Evolutionary conservation across 306 rosid genomes (phyloP).

Genomic region (Begonia masoniana): DNA sequence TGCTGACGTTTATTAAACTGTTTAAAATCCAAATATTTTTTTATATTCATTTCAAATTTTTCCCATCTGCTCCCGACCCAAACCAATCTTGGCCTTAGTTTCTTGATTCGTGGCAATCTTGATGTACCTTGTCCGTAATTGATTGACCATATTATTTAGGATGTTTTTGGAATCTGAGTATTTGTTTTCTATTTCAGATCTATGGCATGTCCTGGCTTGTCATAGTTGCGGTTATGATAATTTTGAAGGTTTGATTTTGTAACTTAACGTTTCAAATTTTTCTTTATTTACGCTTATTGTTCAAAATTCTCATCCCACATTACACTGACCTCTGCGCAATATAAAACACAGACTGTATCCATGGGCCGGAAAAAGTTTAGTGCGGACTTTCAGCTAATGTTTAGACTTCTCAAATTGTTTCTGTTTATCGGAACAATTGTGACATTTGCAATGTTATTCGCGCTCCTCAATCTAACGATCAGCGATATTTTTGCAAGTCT

Average conservation of each 20-base stretch:
- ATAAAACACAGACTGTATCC: constrained; percentile 71
- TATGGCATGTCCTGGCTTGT: constrained; percentile 94
- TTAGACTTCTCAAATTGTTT: constrained; percentile 76
- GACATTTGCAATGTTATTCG: constrained; percentile 41
- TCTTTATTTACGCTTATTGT: constrained; percentile 3
- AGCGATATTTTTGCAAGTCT: constrained; percentile 78
- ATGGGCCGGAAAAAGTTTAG: constrained; percentile 86
- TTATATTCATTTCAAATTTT: too few relatives aligned
- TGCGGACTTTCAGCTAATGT: constrained; percentile 93
- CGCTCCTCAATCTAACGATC: constrained; percentile 54
- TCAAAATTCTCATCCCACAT: background rate
- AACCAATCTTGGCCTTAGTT: too few relatives aligned
- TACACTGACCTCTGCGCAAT: constrained; percentile 5
- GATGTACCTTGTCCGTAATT: constrained; percentile 11
- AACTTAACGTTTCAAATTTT: constrained; percentile 1
- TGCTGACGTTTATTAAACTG: too few relatives aligned
- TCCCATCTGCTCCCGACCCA: too few relatives aligned
- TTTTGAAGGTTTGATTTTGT: constrained; percentile 58
- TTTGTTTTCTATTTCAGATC: constrained; percentile 32
- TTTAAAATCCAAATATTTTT: too few relatives aligned
- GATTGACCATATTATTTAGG: constrained; percentile 7
- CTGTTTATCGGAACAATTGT: constrained; percentile 59
- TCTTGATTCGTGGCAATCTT: background rate
- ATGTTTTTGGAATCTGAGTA: too few relatives aligned
- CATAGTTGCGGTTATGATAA: constrained; percentile 68